Evolutionary conservation across 2,329 filamentous ascomycete genomes (phyloP), one percentile per base, ranked within the genome.

Genomic region (Pleomassaria siparia): DNA sequence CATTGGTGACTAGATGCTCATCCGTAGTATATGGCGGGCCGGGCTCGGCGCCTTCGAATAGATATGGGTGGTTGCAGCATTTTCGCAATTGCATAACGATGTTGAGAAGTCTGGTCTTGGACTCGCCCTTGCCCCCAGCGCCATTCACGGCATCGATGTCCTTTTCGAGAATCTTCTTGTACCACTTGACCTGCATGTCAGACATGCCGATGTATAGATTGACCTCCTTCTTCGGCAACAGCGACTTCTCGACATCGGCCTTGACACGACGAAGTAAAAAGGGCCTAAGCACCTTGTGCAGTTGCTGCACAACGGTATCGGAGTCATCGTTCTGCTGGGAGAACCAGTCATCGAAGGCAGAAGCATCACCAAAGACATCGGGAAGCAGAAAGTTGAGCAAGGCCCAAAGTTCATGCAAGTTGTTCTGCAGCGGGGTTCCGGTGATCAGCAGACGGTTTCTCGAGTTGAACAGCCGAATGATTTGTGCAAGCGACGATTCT

Each of bases 61-160:
- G 83, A 62, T 99, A 99, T 0, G 94, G 94, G 66, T 99, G 94
- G 62, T 99, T 99, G 72, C 94, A 99, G 74, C 94, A 99, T 74
- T 99, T 99, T 62, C 94, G 87, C 55, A 99, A 82, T 73, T 99
- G 94, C 94, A 99, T 99, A 60, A 99, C 94, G 66, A 99, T 99
- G 74, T 99, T 99, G 55, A 99, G 80, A 18, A 99, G 81, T 55
- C 94, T 85, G 1, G 94, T 99, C 76, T 99, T 99, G 25, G 92
- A 97, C 74, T 99, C 94, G 50, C 91, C 88, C 75, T 96, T 99
- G 42, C 94, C 94, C 54, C 88, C 90, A 24, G 92, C 94, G 51
- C 94, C 94, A 59, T 99, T 99, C 63, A 99, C 92, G 12, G 94
- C 94, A 71, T 99, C 94, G 53, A 99, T 99, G 64, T 99, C 94